Evolutionary conservation across 129 eudicot species (phyloP).

Genomic region (Ambrosia artemisiifolia): DNA sequence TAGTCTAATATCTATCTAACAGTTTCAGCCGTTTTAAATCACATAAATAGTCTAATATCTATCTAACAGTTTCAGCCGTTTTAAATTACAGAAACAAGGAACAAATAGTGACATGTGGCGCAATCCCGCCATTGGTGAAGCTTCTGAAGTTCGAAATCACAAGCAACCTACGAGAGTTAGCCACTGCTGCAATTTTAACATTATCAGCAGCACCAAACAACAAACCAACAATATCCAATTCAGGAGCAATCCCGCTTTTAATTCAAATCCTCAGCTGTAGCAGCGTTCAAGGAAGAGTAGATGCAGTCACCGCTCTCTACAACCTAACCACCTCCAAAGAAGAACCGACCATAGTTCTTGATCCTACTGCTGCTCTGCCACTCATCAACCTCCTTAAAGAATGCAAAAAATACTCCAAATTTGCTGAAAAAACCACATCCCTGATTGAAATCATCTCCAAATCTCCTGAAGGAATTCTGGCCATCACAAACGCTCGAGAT

Average conservation of each 20-base stretch:
- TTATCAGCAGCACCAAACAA: conserved; percentile 65
- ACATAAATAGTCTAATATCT: background rate
- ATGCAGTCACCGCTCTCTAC: conserved; percentile 73
- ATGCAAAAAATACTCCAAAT: conserved; percentile 71
- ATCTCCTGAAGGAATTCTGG: conserved; percentile 52
- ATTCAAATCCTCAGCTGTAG: conserved; percentile 62
- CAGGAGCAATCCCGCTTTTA: conserved; percentile 60
- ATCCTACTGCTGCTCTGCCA: conserved; percentile 55
- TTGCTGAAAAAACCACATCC: conserved; percentile 67
- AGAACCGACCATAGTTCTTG: conserved; percentile 35
- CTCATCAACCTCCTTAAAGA: conserved; percentile 67
- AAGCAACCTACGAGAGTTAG: conserved; percentile 52
- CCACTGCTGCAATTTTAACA: conserved; percentile 73
- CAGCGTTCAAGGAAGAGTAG: conserved; percentile 65
- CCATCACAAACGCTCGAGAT: conserved; percentile 42
- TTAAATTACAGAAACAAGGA: conserved; percentile 65
- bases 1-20: background rate
- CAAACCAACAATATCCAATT: conserved; percentile 52
- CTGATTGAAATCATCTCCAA: conserved; percentile 51
- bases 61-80: background rate
- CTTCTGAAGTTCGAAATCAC: conserved; percentile 47
- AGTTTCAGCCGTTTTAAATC: no score
- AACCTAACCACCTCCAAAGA: conserved; percentile 52
- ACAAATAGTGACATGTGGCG: conserved; percentile 64
- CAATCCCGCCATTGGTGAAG: conserved; percentile 65